Base-by-base conservation (phyloP, 2,329 filamentous ascomycete species). In the Colletotrichum sp. region DNA sequence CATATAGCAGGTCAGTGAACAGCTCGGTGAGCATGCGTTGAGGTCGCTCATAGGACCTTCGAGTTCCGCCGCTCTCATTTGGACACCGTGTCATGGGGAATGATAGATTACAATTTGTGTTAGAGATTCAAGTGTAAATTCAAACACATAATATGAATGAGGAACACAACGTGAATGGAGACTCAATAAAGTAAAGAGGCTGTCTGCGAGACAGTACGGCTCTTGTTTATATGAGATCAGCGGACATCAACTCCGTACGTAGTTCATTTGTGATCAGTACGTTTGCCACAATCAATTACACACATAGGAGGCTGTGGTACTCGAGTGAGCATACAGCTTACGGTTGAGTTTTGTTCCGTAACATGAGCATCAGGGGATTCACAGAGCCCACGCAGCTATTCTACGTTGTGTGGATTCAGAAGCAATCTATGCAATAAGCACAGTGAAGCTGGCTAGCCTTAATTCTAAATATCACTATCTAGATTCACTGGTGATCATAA, bases 161-260 rank as follows among this genome's bases (percentile, higher is more conserved):
- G n/a, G 6, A 22, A 2, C 6, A 7, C 0, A 48, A 4, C 4
- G 12, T 22, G 10, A 22, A 39, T 8, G 8, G 4, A 2, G 10
- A 48, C 39, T 22, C 43, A 8, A 12, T 48, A 1, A 13, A 6
- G 22, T 0, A 8, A 12, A 12, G 1, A 8, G 43, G 3, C 18
- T 48, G 1, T 22, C 6, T 48, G 10, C 43, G n/a, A 48, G 43
- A 22, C n/a, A n/a, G 6, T 1, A 48, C 22, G 2, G 43, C 3
- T 22, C 12, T 48, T 12, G 6, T 22, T 13, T 2, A 12, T 13
- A 6, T 9, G 10, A 4, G 10, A 12, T 48, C 0, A 48, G n/a
- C 8, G 18, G 2, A n/a, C 3, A 12, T 22, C 43, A 4, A 48
- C 2, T 48, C 10, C 43, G n/a, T 12, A n/a, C 43, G 43, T 5